Conservation (phyloP, 345 rosid genomes). For the Populus tremula region DNA sequence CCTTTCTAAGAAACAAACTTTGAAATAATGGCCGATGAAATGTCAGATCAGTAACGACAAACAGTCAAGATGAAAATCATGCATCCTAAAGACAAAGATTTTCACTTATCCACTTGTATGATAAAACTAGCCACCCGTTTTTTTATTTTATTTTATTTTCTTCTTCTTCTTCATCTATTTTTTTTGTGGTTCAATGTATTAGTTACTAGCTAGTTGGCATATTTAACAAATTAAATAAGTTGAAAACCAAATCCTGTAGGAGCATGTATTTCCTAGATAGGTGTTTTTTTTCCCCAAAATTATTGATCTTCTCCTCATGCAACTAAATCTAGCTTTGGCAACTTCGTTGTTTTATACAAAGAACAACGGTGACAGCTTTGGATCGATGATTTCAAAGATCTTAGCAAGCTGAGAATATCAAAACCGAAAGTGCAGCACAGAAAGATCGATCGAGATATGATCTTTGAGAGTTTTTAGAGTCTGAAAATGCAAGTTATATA, state of each 20-base stretch:
- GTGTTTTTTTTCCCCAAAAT: neutral
- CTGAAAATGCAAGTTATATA: neutral
- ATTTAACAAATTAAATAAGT: no score
- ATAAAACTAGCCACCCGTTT: neutral
- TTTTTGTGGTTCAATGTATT: neutral
- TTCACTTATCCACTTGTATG: constrained; percentile 4
- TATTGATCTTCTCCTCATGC: neutral
- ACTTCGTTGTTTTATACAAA: neutral
- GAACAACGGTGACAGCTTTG: neutral
- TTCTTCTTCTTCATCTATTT: neutral
- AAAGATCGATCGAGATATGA: neutral
- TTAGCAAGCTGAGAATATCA: neutral
- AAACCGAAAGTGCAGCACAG: neutral
- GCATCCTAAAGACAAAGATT: neutral
- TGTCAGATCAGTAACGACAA: constrained; percentile 17
- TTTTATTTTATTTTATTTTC: neutral
- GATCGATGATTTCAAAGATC: neutral
- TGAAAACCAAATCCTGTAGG: no score
- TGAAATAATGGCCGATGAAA: constrained; percentile 10
- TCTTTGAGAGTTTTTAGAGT: neutral
- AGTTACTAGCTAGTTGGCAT: neutral
- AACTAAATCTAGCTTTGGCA: neutral
- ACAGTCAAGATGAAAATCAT: constrained; percentile 3
- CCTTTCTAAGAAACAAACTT: constrained; percentile 7
- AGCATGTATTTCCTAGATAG: no score